Percentiles rank a stretch among this genome's conserved stretches.
Evolutionary conservation across 192 early-diverging fungal species (phyloP).

Genomic region (Backusella luteola): DNA sequence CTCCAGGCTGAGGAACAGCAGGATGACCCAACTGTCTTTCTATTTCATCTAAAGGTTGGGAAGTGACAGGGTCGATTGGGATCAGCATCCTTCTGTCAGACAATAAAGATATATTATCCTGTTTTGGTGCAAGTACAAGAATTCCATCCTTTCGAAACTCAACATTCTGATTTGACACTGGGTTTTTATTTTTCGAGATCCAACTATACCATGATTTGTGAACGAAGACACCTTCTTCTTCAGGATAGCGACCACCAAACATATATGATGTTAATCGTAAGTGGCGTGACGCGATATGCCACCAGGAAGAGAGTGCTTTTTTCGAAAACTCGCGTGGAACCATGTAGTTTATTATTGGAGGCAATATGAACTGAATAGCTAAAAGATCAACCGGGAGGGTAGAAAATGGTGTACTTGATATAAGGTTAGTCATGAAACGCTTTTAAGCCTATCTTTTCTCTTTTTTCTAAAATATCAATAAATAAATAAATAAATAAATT

Average conservation of each 20-base stretch:
- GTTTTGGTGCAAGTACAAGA: slow-evolving; percentile 77
- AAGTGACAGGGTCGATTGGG: slow-evolving; percentile 55
- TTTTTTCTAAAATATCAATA: not conserved
- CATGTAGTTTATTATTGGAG: slow-evolving; percentile 57
- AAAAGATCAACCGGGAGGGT: slow-evolving; percentile 71
- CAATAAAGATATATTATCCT: slow-evolving; percentile 77
- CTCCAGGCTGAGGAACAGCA: slow-evolving; percentile 21
- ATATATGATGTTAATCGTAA: slow-evolving; percentile 82
- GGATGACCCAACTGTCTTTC: slow-evolving; percentile 64
- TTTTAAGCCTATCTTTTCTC: not conserved
- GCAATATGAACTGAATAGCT: slow-evolving; percentile 74
- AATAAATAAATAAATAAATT: slow-evolving; percentile 1
- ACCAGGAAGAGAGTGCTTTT: slow-evolving; percentile 53
- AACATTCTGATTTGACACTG: slow-evolving; percentile 8
- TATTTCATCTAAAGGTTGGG: slow-evolving; percentile 48
- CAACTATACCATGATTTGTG: not conserved
- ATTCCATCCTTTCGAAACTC: slow-evolving; percentile 50
- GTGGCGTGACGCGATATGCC: slow-evolving; percentile 57
- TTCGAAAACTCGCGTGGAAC: slow-evolving; percentile 56
- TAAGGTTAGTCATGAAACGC: not conserved
- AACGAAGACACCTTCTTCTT: slow-evolving; percentile 60
- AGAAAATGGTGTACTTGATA: slow-evolving; percentile 21
- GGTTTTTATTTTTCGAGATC: not conserved
- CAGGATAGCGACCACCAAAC: slow-evolving; percentile 61
- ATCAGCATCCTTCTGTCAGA: slow-evolving; percentile 80